phyloP scores from a whole-genome alignment of 768 basidiomycete genomes.

The Amanita rimosa region DNA sequence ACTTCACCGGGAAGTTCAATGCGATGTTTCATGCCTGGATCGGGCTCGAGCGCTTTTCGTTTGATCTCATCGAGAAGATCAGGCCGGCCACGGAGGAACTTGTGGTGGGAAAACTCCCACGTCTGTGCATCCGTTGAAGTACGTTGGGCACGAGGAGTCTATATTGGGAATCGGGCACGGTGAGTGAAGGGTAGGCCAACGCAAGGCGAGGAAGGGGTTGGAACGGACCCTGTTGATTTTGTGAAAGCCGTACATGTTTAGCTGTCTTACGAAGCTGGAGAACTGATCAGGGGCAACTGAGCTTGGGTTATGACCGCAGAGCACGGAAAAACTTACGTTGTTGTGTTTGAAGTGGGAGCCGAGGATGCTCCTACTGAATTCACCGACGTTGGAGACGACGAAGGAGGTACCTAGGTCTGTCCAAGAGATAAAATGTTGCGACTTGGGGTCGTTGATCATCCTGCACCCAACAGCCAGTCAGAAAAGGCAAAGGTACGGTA shows the following conservation, averaged over 20 bases:
- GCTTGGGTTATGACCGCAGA: not conserved
- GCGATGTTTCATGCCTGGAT: constrained; percentile 58
- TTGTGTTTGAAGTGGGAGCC: constrained; percentile 88
- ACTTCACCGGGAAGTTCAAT: constrained; percentile 76
- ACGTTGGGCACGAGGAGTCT: constrained; percentile 78
- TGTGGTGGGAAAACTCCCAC: constrained; percentile 85
- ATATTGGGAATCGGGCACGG: constrained; percentile 6
- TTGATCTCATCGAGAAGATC: constrained; percentile 82
- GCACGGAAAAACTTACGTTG: constrained; percentile 40
- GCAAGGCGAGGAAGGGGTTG: constrained; percentile 1
- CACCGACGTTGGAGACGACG: constrained; percentile 77
- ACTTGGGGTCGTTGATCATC: constrained; percentile 81
- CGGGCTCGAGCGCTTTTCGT: constrained; percentile 75
- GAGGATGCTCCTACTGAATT: constrained; percentile 76
- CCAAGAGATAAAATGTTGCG: constrained; percentile 73
- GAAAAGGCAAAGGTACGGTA: not conserved
- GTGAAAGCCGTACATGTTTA: constrained; percentile 96
- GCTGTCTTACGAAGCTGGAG: constrained; percentile 87
- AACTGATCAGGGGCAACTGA: constrained; percentile 39
- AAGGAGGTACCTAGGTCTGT: constrained; percentile 77
- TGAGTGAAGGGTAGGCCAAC: constrained; percentile 5
- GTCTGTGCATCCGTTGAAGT: constrained; percentile 73
- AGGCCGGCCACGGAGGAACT: constrained; percentile 70
- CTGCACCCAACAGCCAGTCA: constrained; percentile 21
- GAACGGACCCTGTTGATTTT: constrained; percentile 75